These are phyloP conservation scores for Primulina tabacum DNA, from an alignment of 257 asterid genomes.

Conservation along the genomic window DNA sequence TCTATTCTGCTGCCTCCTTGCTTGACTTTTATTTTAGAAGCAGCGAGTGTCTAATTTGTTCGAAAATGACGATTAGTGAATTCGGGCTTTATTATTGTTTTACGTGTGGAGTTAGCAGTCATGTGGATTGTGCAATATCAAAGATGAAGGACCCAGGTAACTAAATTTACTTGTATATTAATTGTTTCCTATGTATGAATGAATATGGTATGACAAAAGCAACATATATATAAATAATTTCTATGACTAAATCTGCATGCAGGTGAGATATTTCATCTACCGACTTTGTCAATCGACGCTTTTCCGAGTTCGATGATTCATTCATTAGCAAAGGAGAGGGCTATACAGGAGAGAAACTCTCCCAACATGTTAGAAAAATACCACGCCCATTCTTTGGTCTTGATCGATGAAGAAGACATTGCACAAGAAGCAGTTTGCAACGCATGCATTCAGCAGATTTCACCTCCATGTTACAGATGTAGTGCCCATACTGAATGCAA, in stretches of 20 bases:
- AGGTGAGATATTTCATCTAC: background rate
- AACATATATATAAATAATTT: too few relatives aligned
- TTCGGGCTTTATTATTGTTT: background rate
- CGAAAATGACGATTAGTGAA: too few relatives aligned
- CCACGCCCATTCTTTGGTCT: background rate
- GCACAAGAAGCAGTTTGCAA: background rate
- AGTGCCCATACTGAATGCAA: background rate
- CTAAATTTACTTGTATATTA: too few relatives aligned
- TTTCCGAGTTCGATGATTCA: background rate
- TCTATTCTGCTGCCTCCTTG: background rate
- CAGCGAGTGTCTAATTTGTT: background rate
- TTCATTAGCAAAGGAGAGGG: background rate
- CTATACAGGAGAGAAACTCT: background rate
- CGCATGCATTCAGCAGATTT: background rate
- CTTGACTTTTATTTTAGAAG: rapidly evolving
- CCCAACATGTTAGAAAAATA: background rate
- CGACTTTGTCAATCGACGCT: background rate
- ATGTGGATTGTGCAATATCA: background rate
- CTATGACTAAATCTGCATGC: background rate
- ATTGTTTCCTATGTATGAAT: too few relatives aligned
- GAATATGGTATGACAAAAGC: background rate
- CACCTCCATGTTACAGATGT: background rate
- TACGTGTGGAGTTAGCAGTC: background rate
- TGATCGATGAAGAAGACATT: background rate
- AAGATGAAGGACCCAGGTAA: background rate